Percentiles rank a stretch among this genome's conserved stretches.
Conservation (phyloP, 257 asterid genomes). For the Solanum bulbocastanum region DNA sequence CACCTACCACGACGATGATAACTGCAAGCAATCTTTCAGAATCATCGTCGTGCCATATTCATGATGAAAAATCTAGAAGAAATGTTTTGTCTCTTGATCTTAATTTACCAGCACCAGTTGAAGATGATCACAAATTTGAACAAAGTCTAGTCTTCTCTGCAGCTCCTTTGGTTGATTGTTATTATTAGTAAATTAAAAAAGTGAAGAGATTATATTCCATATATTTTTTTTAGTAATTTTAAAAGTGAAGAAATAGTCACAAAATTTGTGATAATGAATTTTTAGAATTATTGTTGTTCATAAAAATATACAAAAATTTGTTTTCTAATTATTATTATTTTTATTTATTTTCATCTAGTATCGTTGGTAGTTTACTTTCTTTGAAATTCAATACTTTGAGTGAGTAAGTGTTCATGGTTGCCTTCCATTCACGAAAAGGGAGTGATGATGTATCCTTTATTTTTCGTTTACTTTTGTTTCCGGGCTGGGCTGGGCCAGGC, state of each 20-base stretch:
- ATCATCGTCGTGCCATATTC: background rate
- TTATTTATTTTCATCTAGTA: background rate
- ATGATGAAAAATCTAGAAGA: background rate
- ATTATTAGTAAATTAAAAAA: background rate
- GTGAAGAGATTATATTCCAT: background rate
- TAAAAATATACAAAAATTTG: background rate
- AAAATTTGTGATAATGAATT: background rate
- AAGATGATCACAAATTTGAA: conserved; percentile 5
- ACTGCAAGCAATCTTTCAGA: background rate
- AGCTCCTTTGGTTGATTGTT: conserved; percentile 4
- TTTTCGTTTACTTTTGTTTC: background rate
- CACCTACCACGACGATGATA: background rate
- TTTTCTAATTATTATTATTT: background rate
- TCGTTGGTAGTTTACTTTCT: conserved; percentile 15
- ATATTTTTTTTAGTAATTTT: background rate
- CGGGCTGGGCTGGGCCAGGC: background rate
- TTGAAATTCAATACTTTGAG: conserved; percentile 28
- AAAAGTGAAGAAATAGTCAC: background rate
- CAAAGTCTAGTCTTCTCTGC: conserved; percentile 7
- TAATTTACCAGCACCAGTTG: conserved; percentile 4
- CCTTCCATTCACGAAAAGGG: conserved; percentile 77
- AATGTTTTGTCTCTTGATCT: background rate
- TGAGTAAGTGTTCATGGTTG: conserved; percentile 41
- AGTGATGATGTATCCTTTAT: conserved; percentile 27
- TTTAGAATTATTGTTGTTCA: background rate